Evolutionary conservation across 805 yeast species (phyloP).

Genomic region (Danielia reshetovae): DNA sequence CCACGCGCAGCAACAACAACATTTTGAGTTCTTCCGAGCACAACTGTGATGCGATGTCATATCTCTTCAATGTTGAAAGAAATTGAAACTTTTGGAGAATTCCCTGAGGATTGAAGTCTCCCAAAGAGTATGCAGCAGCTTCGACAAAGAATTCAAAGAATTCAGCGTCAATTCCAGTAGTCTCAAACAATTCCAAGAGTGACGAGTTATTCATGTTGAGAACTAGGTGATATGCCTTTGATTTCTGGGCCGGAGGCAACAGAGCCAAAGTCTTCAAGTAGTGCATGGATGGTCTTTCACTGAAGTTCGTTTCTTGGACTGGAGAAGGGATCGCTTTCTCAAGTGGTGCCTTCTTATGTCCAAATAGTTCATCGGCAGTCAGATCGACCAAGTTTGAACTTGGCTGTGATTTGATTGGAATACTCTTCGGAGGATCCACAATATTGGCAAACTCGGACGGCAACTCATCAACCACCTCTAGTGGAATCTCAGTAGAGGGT

Average conservation of each 20-base stretch:
- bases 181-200: slow-evolving; percentile 29
- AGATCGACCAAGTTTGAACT: slow-evolving; percentile 3
- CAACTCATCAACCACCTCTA: slow-evolving; percentile 40
- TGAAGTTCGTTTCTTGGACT: slow-evolving; percentile 9
- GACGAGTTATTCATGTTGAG: slow-evolving; percentile 22
- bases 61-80: slow-evolving; percentile 21
- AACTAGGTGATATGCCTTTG: slow-evolving; percentile 34
- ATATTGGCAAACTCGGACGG: slow-evolving; percentile 26
- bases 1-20: slow-evolving; percentile 4
- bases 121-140: slow-evolving; percentile 26
- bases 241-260: slow-evolving; percentile 23
- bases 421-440: not conserved
- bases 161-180: slow-evolving; percentile 47
- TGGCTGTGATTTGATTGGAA: not conserved
- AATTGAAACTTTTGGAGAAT: slow-evolving; percentile 6
- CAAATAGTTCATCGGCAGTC: slow-evolving; percentile 10
- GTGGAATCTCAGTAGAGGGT: slow-evolving; percentile 21
- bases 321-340: not conserved
- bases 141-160: slow-evolving; percentile 46
- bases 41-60: slow-evolving; percentile 31
- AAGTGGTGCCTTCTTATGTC: slow-evolving; percentile 1
- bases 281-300: slow-evolving; percentile 23
- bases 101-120: slow-evolving; percentile 2
- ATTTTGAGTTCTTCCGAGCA: slow-evolving; percentile 19
- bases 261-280: slow-evolving; percentile 21